Conservation (phyloP, 352 stramenopile genomes). For the Phytophthora megakarya region DNA sequence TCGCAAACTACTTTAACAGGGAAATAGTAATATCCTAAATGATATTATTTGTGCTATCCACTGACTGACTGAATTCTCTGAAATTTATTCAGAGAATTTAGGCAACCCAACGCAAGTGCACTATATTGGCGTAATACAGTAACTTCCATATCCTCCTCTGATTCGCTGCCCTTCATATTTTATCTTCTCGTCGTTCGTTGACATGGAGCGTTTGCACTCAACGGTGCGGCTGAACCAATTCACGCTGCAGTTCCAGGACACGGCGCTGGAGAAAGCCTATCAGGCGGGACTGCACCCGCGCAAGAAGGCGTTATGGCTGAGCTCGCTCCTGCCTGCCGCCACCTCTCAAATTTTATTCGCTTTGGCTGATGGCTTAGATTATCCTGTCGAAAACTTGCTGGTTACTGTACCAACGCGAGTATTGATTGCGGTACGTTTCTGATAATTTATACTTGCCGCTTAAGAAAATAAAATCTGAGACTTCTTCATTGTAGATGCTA, state of each 20-base stretch:
- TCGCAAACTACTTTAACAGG: too few relatives aligned
- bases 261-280: constrained; percentile 65
- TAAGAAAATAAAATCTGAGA: constrained; percentile 12
- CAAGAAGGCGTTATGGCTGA: constrained; percentile 86
- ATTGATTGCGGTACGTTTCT: constrained; percentile 53
- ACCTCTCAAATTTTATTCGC: constrained; percentile 79
- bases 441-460: not conserved
- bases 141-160: not conserved
- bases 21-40: too few relatives aligned
- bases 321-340: constrained; percentile 74
- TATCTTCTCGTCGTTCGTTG: constrained; percentile 3
- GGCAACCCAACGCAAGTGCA: too few relatives aligned
- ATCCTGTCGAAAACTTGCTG: constrained; percentile 65
- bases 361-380: constrained; percentile 71
- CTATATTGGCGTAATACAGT: not conserved
- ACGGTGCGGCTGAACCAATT: constrained; percentile 85
- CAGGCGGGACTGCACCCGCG: constrained; percentile 65
- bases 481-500: constrained; percentile 46
- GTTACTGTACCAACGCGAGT: constrained; percentile 75
- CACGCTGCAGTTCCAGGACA: constrained; percentile 80
- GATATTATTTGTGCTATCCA: too few relatives aligned
- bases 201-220: constrained; percentile 54
- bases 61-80: too few relatives aligned
- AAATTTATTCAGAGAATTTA: too few relatives aligned
- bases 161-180: constrained; percentile 6